These are phyloP conservation scores for Colletotrichum salicis DNA, from an alignment of 2,329 filamentous ascomycete species.

Conservation along the genomic window DNA sequence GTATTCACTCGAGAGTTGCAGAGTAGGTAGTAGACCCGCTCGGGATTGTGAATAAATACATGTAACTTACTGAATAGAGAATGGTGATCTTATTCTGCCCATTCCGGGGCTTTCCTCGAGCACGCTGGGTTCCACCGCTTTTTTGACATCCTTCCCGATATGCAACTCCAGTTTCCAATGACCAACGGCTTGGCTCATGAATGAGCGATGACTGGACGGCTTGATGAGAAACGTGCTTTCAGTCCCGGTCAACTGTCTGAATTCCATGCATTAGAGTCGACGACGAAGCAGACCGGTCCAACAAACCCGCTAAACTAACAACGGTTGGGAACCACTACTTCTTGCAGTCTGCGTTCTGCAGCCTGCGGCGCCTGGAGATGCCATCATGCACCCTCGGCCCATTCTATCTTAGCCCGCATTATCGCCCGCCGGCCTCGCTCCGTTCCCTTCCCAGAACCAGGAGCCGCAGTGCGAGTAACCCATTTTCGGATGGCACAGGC, in stretches of 20 bases:
- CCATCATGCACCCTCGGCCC: not conserved
- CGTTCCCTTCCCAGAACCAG: not conserved
- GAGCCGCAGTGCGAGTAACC: not conserved
- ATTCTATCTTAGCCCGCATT: not conserved
- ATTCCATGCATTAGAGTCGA: slow-evolving; percentile 11
- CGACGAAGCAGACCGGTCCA: slow-evolving; percentile 8
- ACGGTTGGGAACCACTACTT: not conserved
- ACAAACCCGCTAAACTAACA: not conserved
- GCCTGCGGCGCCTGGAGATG: not conserved
- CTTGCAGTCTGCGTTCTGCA: not conserved
- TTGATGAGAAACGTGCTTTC: not conserved
- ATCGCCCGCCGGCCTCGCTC: not conserved
- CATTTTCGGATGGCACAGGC: not conserved
- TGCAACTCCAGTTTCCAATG: not conserved
- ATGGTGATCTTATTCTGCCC: slow-evolving; percentile 4
- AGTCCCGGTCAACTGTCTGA: not conserved
- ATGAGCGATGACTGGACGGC: not conserved
- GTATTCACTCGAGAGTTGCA: not conserved
- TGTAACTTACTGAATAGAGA: not conserved
- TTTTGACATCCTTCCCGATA: not conserved
- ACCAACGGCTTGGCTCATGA: not conserved
- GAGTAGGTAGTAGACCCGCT: not conserved
- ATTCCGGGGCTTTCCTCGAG: not conserved
- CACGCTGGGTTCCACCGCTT: slow-evolving; percentile 13
- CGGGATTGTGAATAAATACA: not conserved